Percentiles rank a stretch among this genome's conserved stretches.
Conservation (phyloP, 768 basidiomycete species). For the Boletus tylopilopsis region DNA sequence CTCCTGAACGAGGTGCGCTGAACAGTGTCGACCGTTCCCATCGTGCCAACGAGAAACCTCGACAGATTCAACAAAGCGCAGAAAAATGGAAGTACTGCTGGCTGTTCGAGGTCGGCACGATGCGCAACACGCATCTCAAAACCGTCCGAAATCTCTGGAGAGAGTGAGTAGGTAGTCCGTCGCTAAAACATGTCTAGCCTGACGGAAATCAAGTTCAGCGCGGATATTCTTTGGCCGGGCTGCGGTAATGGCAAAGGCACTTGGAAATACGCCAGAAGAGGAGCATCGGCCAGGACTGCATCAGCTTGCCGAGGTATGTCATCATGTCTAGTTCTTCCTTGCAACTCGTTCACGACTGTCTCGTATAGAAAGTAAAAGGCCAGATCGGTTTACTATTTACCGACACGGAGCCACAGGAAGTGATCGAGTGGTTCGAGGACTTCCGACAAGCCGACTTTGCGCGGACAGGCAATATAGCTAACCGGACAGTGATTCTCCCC, state of each 20-base stretch:
- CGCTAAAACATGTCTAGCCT: constrained; percentile 1
- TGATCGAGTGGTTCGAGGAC: constrained; percentile 89
- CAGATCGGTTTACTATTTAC: constrained; percentile 94
- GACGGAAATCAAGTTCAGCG: constrained; percentile 44
- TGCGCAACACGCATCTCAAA: constrained; percentile 93
- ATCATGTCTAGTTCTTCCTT: constrained; percentile 17
- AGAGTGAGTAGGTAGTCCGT: constrained; percentile 50
- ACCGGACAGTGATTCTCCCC: constrained; percentile 70
- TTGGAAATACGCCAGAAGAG: constrained; percentile 82
- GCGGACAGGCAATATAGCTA: constrained; percentile 78
- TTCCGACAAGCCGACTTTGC: constrained; percentile 91
- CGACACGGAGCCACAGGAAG: constrained; percentile 83
- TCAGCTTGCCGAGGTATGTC: constrained; percentile 72
- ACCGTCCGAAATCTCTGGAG: constrained; percentile 93
- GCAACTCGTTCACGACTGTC: constrained; percentile 6
- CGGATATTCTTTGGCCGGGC: constrained; percentile 86
- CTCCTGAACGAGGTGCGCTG: constrained; percentile 71
- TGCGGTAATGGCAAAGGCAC: constrained; percentile 93
- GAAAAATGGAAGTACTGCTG: constrained; percentile 96
- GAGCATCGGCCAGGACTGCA: constrained; percentile 79
- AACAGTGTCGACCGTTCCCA: constrained; percentile 1
- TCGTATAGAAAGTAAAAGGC: constrained; percentile 84
- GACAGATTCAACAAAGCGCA: constrained; percentile 72
- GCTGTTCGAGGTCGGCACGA: constrained; percentile 92
- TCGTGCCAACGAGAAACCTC: constrained; percentile 24